phyloP scores from a whole-genome alignment of 2,329 filamentous ascomycete genomes.

The Diaporthe longicolla region DNA sequence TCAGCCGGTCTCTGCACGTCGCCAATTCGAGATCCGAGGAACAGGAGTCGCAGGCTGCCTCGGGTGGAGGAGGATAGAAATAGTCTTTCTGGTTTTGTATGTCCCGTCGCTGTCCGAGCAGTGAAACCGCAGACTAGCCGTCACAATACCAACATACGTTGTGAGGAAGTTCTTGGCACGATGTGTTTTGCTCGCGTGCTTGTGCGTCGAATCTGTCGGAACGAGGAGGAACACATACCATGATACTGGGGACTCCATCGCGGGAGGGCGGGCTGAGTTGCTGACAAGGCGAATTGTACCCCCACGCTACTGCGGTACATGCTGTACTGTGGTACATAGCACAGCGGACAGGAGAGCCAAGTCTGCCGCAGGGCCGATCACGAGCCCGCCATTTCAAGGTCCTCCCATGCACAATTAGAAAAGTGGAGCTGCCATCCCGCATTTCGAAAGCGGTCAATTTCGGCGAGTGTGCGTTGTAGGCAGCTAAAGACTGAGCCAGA shows the following conservation, averaged over 20 bases:
- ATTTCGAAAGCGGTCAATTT: slow-evolving; percentile 31
- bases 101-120: not conserved
- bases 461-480: slow-evolving; percentile 11
- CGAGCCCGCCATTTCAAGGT: slow-evolving; percentile 15
- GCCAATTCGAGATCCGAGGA: slow-evolving; percentile 25
- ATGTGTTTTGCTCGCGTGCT: not conserved
- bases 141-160: not conserved
- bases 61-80: not conserved
- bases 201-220: not conserved
- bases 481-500: not conserved
- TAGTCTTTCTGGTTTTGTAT: too few relatives aligned
- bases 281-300: slow-evolving; percentile 29
- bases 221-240: not conserved
- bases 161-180: not conserved
- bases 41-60: not conserved
- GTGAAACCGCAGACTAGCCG: not conserved
- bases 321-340: not conserved
- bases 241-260: not conserved
- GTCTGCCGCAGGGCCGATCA: slow-evolving; percentile 33
- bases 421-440: slow-evolving; percentile 29
- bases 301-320: slow-evolving; percentile 27
- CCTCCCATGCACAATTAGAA: slow-evolving; percentile 3
- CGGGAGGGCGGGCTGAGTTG: slow-evolving; percentile 16
- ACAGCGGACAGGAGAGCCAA: slow-evolving; percentile 5
- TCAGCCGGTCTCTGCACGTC: slow-evolving; percentile 27